These are phyloP conservation scores for Globisporangium iwayamae DNA, from an alignment of 352 stramenopile species.

Conservation along the genomic window DNA sequence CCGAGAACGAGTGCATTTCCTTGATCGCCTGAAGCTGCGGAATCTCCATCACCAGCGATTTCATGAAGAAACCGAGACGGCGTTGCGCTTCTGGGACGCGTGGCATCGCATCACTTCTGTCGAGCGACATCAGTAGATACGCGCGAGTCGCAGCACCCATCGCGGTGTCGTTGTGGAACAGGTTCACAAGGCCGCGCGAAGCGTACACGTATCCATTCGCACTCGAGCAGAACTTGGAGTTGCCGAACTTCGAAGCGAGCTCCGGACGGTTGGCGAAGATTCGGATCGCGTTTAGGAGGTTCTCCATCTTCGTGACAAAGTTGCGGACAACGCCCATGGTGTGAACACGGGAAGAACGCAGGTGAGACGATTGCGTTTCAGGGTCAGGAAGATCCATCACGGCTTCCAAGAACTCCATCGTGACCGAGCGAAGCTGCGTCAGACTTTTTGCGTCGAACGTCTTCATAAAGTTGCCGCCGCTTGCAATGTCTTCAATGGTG, in stretches of 20 bases:
- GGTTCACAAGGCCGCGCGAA: slow-evolving; percentile 65
- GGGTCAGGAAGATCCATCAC: slow-evolving; percentile 71
- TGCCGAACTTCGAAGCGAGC: slow-evolving; percentile 58
- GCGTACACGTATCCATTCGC: slow-evolving; percentile 79
- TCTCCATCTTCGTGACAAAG: slow-evolving; percentile 75
- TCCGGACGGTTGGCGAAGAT: slow-evolving; percentile 53
- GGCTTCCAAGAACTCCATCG: slow-evolving; percentile 73
- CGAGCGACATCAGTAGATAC: slow-evolving; percentile 66
- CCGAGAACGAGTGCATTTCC: slow-evolving; percentile 81
- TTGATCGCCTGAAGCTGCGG: slow-evolving; percentile 66
- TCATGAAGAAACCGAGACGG: slow-evolving; percentile 80
- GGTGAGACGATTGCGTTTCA: slow-evolving; percentile 42
- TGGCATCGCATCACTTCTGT: slow-evolving; percentile 68
- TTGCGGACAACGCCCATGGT: slow-evolving; percentile 72
- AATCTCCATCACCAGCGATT: slow-evolving; percentile 78
- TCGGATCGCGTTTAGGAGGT: slow-evolving; percentile 52
- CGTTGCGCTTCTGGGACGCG: slow-evolving; percentile 65
- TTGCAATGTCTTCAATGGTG: slow-evolving; percentile 61
- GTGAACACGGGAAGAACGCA: slow-evolving; percentile 54
- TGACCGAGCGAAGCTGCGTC: slow-evolving; percentile 41
- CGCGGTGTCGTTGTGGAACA: slow-evolving; percentile 71
- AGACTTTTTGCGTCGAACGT: slow-evolving; percentile 59
- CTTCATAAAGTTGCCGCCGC: slow-evolving; percentile 57
- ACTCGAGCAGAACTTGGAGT: slow-evolving; percentile 73
- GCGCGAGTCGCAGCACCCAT: slow-evolving; percentile 77